Percentiles rank a stretch among this genome's conserved stretches.
Conservation (phyloP, 2,329 filamentous ascomycete genomes). For the Colletotrichum godetiae region DNA sequence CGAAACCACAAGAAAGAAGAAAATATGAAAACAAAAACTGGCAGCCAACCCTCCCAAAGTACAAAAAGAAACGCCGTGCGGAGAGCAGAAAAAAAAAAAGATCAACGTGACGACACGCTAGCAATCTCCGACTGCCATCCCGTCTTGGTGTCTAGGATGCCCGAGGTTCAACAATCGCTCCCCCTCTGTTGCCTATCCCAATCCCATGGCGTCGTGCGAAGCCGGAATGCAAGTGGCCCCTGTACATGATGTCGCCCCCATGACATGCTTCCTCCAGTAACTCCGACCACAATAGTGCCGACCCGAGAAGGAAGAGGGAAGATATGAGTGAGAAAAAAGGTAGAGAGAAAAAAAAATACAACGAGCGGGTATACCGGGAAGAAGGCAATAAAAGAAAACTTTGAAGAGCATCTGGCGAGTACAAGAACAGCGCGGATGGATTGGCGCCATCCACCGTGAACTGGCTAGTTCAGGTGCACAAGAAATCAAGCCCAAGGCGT, state of each 20-base stretch:
- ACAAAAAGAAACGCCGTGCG: conserved; percentile 11
- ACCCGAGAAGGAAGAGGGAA: neutral
- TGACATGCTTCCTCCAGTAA: conserved; percentile 22
- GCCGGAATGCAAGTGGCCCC: conserved; percentile 4
- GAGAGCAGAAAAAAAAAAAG: neutral
- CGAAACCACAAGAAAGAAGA: neutral
- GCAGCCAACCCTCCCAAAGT: conserved; percentile 14
- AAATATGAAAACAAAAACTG: neutral
- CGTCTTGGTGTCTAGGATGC: neutral
- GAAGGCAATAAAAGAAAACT: conserved; percentile 1
- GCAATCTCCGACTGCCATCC: neutral
- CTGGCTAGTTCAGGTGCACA: conserved; percentile 54
- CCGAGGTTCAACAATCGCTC: neutral
- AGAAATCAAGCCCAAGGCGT: conserved; percentile 65
- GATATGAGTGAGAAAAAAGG: neutral
- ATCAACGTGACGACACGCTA: neutral
- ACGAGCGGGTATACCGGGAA: conserved; percentile 27
- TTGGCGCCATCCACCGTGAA: neutral
- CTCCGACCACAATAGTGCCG: conserved; percentile 4
- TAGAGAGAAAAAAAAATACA: conserved; percentile 13
- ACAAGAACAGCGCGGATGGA: neutral
- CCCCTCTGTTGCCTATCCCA: neutral
- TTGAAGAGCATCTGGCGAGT: neutral
- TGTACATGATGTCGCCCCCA: conserved; percentile 16
- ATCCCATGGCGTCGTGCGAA: neutral